Percentiles rank a stretch among this genome's conserved stretches.
Evolutionary conservation across 129 eudicot species (phyloP).

Genomic region (Centella asiatica): DNA sequence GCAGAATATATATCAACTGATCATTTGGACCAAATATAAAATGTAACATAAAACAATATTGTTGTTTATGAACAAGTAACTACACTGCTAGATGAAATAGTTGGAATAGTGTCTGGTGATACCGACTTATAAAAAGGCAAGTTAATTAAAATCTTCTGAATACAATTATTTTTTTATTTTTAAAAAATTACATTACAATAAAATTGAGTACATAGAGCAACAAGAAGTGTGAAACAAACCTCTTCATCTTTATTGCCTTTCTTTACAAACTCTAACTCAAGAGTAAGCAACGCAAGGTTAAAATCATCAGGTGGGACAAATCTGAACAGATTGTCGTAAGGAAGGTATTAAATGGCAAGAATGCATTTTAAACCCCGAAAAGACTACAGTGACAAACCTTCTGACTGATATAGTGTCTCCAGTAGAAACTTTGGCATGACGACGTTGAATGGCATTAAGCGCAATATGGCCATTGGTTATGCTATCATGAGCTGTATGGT

Average conservation of each 20-base stretch:
- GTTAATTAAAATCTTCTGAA: too few species aligned
- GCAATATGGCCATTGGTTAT: conserved; percentile 57
- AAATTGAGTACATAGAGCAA: too few species aligned
- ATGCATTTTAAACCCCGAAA: conserved; percentile 8
- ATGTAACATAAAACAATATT: neutral
- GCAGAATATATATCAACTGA: conserved; percentile 19
- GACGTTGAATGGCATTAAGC: conserved; percentile 86
- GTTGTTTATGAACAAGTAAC: neutral
- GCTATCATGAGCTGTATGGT: conserved; percentile 49
- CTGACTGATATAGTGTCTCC: conserved; percentile 56
- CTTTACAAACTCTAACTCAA: conserved; percentile 87
- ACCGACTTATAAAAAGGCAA: neutral
- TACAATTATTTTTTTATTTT: too few species aligned
- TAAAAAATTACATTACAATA: too few species aligned
- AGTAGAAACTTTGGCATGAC: conserved; percentile 73
- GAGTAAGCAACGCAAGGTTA: conserved; percentile 70
- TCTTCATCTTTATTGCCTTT: conserved; percentile 78
- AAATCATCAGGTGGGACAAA: conserved; percentile 76
- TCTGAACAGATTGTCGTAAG: conserved; percentile 25
- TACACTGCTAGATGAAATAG: neutral
- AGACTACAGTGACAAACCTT: conserved; percentile 39
- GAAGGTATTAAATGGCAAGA: conserved; percentile 1
- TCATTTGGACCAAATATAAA: neutral
- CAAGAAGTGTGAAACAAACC: conserved; percentile 21
- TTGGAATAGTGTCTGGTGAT: conserved; percentile 8